phyloP scores from a whole-genome alignment of 768 basidiomycete species.

The Chalciporus sphaerocephalus region DNA sequence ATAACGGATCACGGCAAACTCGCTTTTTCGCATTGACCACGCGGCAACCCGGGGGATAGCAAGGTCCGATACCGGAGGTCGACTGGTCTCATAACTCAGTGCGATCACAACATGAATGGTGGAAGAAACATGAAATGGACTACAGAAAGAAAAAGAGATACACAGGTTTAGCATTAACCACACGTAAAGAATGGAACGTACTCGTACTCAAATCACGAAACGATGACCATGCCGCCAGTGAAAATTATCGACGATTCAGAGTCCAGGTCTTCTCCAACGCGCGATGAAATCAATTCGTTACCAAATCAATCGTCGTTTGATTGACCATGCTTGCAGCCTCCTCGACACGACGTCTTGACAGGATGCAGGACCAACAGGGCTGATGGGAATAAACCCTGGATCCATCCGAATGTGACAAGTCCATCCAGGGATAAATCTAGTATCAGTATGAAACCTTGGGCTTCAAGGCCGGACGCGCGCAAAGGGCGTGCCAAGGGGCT shows the following conservation, averaged over 20 bases:
- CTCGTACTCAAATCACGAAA: constrained; percentile 12
- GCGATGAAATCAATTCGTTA: constrained; percentile 16
- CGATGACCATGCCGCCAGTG: constrained; percentile 27
- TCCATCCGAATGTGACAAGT: constrained; percentile 14
- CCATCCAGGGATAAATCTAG: constrained; percentile 8
- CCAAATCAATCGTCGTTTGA: constrained; percentile 18
- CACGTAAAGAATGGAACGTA: background rate
- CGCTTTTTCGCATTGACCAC: constrained; percentile 3
- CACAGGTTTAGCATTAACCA: constrained; percentile 12
- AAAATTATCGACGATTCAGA: constrained; percentile 20
- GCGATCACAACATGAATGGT: background rate
- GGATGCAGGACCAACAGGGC: constrained; percentile 19
- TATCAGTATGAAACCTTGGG: constrained; percentile 17
- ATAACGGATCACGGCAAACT: no score
- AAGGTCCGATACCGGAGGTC: constrained; percentile 25
- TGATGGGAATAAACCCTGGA: constrained; percentile 22
- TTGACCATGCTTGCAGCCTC: constrained; percentile 9
- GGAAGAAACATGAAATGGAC: constrained; percentile 8
- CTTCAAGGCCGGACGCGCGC: constrained; percentile 20
- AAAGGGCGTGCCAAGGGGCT: constrained; percentile 28
- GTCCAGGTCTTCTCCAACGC: constrained; percentile 24
- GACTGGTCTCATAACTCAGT: background rate
- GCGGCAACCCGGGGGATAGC: constrained; percentile 14
- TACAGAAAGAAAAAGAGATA: constrained; percentile 4
- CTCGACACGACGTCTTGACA: constrained; percentile 10